phyloP scores from a whole-genome alignment of 306 rosid genomes.

The Medicago arabica region DNA sequence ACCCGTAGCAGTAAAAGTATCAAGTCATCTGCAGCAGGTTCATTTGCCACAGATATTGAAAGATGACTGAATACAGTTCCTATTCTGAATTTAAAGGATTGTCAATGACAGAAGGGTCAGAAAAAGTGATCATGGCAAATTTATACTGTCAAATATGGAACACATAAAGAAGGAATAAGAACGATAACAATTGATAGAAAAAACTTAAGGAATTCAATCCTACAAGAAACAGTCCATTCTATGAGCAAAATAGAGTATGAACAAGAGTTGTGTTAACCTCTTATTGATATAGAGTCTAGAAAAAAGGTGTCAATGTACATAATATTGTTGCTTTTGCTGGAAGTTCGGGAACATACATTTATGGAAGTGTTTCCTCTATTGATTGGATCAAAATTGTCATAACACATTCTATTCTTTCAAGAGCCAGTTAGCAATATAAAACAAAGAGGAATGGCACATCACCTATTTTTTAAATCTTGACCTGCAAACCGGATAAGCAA shows the following conservation, averaged over 20 bases:
- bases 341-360: constrained; percentile 27
- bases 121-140: constrained; percentile 23
- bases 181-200: background rate
- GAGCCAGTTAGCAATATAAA: background rate
- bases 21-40: constrained; percentile 73
- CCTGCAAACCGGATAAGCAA: no score
- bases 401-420: background rate
- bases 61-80: constrained; percentile 95
- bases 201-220: constrained; percentile 29
- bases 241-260: constrained; percentile 28
- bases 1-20: constrained; percentile 69
- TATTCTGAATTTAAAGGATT: constrained; percentile 63
- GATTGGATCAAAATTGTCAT: constrained; percentile 8
- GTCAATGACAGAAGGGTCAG: constrained; percentile 26
- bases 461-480: no score
- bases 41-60: constrained; percentile 56
- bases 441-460: no score
- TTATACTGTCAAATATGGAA: constrained; percentile 5
- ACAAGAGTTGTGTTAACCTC: background rate
- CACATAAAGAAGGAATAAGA: constrained; percentile 20
- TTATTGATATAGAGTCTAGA: constrained; percentile 29
- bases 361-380: constrained; percentile 12
- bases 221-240: constrained; percentile 15
- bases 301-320: constrained; percentile 20
- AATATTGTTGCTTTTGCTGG: constrained; percentile 19